Conservation (phyloP, 768 basidiomycete genomes). For the Suillus variegatus region DNA sequence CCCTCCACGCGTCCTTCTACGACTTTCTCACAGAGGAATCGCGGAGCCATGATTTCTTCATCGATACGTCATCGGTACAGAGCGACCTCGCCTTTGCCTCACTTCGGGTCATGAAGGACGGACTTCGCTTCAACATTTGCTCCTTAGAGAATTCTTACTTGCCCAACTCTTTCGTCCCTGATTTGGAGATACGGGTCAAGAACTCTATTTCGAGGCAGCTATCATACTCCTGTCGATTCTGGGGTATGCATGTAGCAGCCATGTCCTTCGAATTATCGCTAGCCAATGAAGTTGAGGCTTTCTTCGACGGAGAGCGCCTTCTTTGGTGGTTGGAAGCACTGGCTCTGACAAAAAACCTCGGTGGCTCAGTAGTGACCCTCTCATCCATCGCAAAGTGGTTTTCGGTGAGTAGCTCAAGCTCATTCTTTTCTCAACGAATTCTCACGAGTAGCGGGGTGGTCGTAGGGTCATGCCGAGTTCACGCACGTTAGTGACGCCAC, state of each 20-base stretch:
- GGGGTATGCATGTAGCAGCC: constrained; percentile 29
- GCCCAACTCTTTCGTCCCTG: constrained; percentile 22
- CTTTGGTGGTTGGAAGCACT: background rate
- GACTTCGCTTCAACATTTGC: constrained; percentile 15
- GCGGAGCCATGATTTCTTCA: constrained; percentile 16
- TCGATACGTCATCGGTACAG: background rate
- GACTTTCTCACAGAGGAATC: constrained; percentile 23
- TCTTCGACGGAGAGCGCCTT: constrained; percentile 19
- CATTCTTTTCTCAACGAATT: background rate
- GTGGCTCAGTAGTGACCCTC: background rate
- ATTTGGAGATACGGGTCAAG: constrained; percentile 14
- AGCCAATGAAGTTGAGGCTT: constrained; percentile 14
- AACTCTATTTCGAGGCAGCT: constrained; percentile 24
- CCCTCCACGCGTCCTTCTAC: constrained; percentile 28
- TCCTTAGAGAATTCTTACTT: constrained; percentile 28
- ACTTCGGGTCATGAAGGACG: constrained; percentile 25
- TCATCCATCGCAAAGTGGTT: background rate
- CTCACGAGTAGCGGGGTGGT: background rate
- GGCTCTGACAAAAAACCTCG: constrained; percentile 16
- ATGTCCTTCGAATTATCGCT: constrained; percentile 6
- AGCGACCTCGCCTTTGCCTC: constrained; percentile 17
- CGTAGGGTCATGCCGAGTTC: constrained; percentile 4
- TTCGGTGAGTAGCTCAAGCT: background rate
- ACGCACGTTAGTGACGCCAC: background rate
- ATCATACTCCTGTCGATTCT: constrained; percentile 33